phyloP scores from a whole-genome alignment of 768 basidiomycete genomes.

The Trametes maxima region DNA sequence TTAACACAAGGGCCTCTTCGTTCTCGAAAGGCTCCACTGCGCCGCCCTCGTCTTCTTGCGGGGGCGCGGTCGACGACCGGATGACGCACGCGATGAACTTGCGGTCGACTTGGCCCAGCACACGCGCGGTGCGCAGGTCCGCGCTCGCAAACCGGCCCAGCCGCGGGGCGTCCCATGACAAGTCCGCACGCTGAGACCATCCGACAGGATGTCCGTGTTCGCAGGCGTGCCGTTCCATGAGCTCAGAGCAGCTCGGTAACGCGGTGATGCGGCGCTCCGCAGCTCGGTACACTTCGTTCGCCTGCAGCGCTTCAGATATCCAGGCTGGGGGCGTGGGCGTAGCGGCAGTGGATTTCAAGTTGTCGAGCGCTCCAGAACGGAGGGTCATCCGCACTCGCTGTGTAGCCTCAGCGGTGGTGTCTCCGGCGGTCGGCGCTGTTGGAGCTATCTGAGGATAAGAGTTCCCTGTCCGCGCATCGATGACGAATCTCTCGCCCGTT shows the following conservation, averaged over 20 bases:
- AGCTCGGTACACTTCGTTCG: constrained; percentile 56
- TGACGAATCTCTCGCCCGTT: constrained; percentile 58
- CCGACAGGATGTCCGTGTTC: background rate
- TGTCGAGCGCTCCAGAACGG: constrained; percentile 14
- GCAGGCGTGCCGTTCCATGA: constrained; percentile 2
- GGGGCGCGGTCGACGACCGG: background rate
- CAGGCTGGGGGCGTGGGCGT: constrained; percentile 51
- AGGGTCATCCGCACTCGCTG: constrained; percentile 6
- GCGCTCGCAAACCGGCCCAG: constrained; percentile 44
- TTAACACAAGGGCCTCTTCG: constrained; percentile 57
- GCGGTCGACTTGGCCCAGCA: constrained; percentile 84
- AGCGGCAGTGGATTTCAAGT: constrained; percentile 14
- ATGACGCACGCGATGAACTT: constrained; percentile 88
- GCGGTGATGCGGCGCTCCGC: constrained; percentile 52
- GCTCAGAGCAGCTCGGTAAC: constrained; percentile 25
- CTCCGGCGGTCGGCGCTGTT: background rate
- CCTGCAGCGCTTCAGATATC: constrained; percentile 65
- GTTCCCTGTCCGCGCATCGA: constrained; percentile 72
- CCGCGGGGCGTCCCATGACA: constrained; percentile 10
- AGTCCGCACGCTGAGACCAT: background rate
- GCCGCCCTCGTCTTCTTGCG: constrained; percentile 21
- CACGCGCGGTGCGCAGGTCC: constrained; percentile 56
- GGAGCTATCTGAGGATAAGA: constrained; percentile 46
- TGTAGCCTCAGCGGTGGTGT: background rate
- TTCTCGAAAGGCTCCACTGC: constrained; percentile 21